Evolutionary conservation across 2,329 filamentous ascomycete species (phyloP).

Genomic region (Mycocentrospora acerina): DNA sequence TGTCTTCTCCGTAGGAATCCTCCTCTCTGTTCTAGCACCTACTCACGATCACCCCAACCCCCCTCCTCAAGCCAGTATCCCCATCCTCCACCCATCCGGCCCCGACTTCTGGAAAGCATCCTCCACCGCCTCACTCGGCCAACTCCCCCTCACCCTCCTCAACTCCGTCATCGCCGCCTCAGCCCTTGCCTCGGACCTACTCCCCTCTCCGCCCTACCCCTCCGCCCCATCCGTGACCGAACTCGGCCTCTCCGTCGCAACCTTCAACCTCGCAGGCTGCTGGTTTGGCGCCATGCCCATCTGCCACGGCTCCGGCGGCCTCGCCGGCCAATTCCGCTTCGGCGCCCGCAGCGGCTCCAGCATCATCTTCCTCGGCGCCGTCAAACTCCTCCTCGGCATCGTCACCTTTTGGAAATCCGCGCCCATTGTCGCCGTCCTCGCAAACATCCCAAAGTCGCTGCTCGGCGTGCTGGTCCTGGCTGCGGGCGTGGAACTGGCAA

Average conservation of each 20-base stretch:
- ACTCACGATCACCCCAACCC: constrained; percentile 7
- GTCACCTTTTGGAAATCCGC: constrained; percentile 63
- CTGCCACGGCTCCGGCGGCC: constrained; percentile 87
- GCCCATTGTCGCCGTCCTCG: constrained; percentile 69
- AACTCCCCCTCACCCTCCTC: constrained; percentile 86
- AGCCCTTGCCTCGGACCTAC: constrained; percentile 73
- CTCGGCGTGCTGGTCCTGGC: constrained; percentile 88
- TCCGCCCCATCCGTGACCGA: constrained; percentile 69
- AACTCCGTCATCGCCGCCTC: constrained; percentile 91
- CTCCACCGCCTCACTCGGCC: constrained; percentile 72
- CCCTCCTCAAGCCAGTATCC: constrained; percentile 63
- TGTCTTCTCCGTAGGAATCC: constrained; percentile 68
- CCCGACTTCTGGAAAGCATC: constrained; percentile 56
- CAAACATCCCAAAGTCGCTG: constrained; percentile 71
- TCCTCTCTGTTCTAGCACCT: constrained; percentile 58
- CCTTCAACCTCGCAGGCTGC: constrained; percentile 81
- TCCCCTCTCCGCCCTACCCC: constrained; percentile 62
- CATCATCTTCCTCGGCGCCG: constrained; percentile 73
- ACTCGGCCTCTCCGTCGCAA: constrained; percentile 76
- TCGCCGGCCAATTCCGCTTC: constrained; percentile 89
- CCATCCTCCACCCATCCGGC: constrained; percentile 48
- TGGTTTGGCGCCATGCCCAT: constrained; percentile 96
- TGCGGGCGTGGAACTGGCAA: constrained; percentile 82
- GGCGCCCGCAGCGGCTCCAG: constrained; percentile 85
- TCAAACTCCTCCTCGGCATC: constrained; percentile 76